A percentile compares a stretch with the other conserved stretches of the same genome.
phyloP scores from a whole-genome alignment of 805 yeast genomes.

The Candida cerambycidarum region DNA sequence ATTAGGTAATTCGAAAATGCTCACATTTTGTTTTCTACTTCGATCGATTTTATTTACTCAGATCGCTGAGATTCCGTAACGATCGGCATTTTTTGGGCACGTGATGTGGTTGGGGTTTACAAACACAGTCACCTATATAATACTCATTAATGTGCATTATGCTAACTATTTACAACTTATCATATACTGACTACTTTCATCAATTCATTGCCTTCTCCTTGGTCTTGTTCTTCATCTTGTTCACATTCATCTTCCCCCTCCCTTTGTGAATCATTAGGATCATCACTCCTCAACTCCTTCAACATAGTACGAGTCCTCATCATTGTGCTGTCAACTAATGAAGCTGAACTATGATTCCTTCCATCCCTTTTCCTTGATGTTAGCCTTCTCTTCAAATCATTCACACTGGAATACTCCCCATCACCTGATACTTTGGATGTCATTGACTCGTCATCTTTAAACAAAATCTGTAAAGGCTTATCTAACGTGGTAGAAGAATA shows the following conservation, averaged over 20 bases:
- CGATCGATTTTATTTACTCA: slow-evolving; percentile 7
- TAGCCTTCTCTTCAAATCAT: slow-evolving; percentile 35
- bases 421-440: slow-evolving; percentile 11
- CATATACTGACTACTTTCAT: slow-evolving; percentile 2
- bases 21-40: not conserved
- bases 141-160: not conserved
- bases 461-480: slow-evolving; percentile 9
- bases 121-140: too few species aligned
- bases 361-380: slow-evolving; percentile 29
- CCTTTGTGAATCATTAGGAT: not conserved
- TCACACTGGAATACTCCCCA: slow-evolving; percentile 41
- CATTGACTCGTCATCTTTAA: slow-evolving; percentile 24
- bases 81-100: too few species aligned
- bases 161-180: slow-evolving; percentile 1
- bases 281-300: slow-evolving; percentile 26
- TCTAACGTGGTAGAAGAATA: slow-evolving; percentile 30
- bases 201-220: not conserved
- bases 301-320: slow-evolving; percentile 43
- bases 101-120: too few species aligned
- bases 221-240: too few species aligned
- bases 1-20: slow-evolving; percentile 6
- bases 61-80: too few species aligned
- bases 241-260: too few species aligned
- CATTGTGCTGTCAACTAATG: slow-evolving; percentile 26
- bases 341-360: slow-evolving; percentile 10